A percentile compares a stretch with the other conserved stretches of the same genome.
phyloP scores from a whole-genome alignment of 176 grass and related monocot species.

The Stipa capillata region DNA sequence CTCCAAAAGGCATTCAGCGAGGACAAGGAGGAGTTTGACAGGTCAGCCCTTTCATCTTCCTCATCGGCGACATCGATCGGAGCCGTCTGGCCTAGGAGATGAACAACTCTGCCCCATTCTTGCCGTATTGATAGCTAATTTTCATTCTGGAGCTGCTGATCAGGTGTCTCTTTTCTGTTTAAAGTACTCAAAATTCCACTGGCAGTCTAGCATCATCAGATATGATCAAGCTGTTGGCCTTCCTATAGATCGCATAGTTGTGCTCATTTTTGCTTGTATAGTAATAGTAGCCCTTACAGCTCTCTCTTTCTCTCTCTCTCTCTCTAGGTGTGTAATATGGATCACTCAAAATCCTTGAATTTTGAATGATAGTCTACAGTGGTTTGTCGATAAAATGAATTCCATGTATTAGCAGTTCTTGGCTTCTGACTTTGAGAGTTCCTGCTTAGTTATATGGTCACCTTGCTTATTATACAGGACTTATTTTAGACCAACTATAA shows the following conservation, averaged over 20 bases:
- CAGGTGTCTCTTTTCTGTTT: not conserved
- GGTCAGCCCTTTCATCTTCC: slow-evolving; percentile 31
- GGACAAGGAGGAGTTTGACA: slow-evolving; percentile 60
- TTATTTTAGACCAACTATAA: too few relatives aligned
- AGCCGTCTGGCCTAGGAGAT: slow-evolving; percentile 26
- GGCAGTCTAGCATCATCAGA: not conserved
- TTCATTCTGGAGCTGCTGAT: not conserved
- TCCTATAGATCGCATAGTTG: not conserved
- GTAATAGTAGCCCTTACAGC: not conserved
- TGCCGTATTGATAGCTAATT: not conserved
- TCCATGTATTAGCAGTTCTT: not conserved
- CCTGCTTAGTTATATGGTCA: not conserved
- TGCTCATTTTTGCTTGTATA: slow-evolving; percentile 3
- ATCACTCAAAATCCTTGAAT: not conserved
- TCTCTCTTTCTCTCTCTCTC: too few relatives aligned
- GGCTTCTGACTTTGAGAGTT: not conserved
- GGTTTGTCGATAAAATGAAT: not conserved
- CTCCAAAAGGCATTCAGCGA: slow-evolving; percentile 59
- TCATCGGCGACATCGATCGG: slow-evolving; percentile 24
- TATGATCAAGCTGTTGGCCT: not conserved
- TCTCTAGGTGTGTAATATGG: not conserved
- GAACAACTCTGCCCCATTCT: not conserved
- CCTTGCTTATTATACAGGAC: not conserved
- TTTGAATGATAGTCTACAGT: not conserved
- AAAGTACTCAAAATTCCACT: not conserved